Percentiles rank a stretch among this genome's conserved stretches.
Evolutionary conservation across 768 basidiomycete genomes (phyloP).

Genomic region (Pulveroboletus sp.): DNA sequence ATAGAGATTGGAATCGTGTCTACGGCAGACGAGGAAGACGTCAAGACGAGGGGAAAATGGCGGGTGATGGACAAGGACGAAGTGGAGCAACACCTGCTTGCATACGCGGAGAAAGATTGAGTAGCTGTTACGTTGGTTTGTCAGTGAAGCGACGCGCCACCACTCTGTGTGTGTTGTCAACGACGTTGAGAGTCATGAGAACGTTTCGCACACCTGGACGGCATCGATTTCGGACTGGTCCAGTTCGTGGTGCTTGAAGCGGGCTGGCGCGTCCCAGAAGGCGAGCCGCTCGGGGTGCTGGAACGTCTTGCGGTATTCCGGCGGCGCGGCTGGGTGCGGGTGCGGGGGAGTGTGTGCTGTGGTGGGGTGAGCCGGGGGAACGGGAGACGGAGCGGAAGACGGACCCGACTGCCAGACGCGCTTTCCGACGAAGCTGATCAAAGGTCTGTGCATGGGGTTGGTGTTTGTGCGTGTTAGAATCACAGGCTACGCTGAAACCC

Average conservation of each 20-base stretch:
- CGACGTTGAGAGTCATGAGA: neutral
- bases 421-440: constrained; percentile 63
- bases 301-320: constrained; percentile 52
- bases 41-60: constrained; percentile 72
- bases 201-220: constrained; percentile 46
- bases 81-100: constrained; percentile 74
- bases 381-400: constrained; percentile 4
- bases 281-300: constrained; percentile 38
- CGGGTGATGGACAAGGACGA: constrained; percentile 73
- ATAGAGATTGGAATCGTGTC: constrained; percentile 96
- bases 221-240: constrained; percentile 62
- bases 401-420: constrained; percentile 47
- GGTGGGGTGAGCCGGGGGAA: constrained; percentile 19
- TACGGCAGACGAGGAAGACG: constrained; percentile 62
- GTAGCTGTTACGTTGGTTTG: constrained; percentile 3
- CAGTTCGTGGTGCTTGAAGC: constrained; percentile 44
- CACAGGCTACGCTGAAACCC: constrained; percentile 16
- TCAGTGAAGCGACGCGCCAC: constrained; percentile 53
- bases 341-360: constrained; percentile 40
- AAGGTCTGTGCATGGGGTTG: constrained; percentile 44
- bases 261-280: constrained; percentile 67
- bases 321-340: constrained; percentile 66
- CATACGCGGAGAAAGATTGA: constrained; percentile 89
- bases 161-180: constrained; percentile 39
- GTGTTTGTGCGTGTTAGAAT: constrained; percentile 23